Conservation (phyloP, 371 early-diverging fungal species). For the Saksenaea oblongispora region DNA sequence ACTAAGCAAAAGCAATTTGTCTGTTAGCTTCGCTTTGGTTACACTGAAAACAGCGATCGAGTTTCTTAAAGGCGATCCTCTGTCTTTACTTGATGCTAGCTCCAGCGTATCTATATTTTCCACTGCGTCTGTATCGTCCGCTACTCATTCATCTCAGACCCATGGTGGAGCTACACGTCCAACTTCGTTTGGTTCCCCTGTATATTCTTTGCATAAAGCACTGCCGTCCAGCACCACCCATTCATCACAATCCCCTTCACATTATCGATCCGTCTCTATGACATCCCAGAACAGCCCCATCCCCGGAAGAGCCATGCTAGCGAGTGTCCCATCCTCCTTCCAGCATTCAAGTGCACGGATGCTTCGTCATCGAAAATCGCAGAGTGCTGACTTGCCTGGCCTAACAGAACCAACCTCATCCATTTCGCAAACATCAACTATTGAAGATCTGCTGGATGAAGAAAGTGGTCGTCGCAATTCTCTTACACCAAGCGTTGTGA, state of each 20-base stretch:
- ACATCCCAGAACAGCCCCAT: constrained; percentile 8
- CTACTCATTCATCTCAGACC: constrained; percentile 21
- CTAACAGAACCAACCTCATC: constrained; percentile 5
- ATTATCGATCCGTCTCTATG: constrained; percentile 23
- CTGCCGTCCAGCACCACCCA: background rate
- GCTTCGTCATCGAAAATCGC: constrained; percentile 43
- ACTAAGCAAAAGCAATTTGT: background rate
- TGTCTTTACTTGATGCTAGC: constrained; percentile 40
- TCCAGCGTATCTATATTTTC: constrained; percentile 28
- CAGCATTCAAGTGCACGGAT: constrained; percentile 10
- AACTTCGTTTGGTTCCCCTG: constrained; percentile 34
- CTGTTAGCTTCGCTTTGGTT: constrained; percentile 49
- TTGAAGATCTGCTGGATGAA: background rate
- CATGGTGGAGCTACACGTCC: constrained; percentile 21
- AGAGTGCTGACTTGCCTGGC: constrained; percentile 41
- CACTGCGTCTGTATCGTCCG: constrained; percentile 22
- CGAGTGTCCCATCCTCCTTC: constrained; percentile 1
- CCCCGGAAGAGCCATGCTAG: background rate
- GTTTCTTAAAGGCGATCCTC: constrained; percentile 59
- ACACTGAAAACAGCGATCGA: constrained; percentile 57
- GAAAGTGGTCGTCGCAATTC: constrained; percentile 29
- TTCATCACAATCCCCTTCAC: constrained; percentile 1
- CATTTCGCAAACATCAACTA: background rate
- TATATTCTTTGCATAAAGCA: constrained; percentile 4
- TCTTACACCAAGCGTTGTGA: constrained; percentile 27